phyloP scores from a whole-genome alignment of 176 grass and related monocot genomes.

The Neostapfia colusana region DNA sequence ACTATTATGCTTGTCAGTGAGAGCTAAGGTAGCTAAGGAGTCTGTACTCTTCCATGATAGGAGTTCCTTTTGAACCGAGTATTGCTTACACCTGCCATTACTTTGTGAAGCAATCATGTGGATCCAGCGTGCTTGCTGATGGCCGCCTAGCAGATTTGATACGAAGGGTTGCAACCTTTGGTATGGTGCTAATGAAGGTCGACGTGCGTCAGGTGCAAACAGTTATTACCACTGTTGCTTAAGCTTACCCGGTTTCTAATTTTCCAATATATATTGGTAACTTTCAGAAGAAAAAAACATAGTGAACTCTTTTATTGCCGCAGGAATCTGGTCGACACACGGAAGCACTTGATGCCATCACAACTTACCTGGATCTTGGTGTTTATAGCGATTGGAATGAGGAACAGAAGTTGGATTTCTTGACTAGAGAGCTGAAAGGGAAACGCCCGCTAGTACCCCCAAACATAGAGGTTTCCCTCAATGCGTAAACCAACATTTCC shows the following conservation, averaged over 20 bases:
- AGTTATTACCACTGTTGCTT: conserved; percentile 2
- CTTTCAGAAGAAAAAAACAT: conserved; percentile 15
- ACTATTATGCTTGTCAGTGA: not conserved
- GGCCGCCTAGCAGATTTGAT: conserved; percentile 91
- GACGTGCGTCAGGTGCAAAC: conserved; percentile 74
- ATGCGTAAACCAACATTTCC: conserved; percentile 13
- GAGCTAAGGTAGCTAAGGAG: not conserved
- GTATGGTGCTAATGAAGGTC: conserved; percentile 90
- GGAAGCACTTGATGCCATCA: conserved; percentile 81
- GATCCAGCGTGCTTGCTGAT: conserved; percentile 70
- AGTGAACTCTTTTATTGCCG: not conserved
- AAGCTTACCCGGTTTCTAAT: not conserved
- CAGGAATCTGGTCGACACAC: conserved; percentile 85
- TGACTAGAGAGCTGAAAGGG: conserved; percentile 84
- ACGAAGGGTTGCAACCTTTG: conserved; percentile 82
- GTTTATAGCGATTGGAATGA: conserved; percentile 89
- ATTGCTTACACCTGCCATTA: not conserved
- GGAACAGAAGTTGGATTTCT: conserved; percentile 79
- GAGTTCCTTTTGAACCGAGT: conserved; percentile 20
- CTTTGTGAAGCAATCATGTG: conserved; percentile 85
- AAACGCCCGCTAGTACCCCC: conserved; percentile 81
- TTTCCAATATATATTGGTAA: not conserved
- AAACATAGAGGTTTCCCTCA: conserved; percentile 65
- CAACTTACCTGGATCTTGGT: conserved; percentile 81
- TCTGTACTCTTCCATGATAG: not conserved